Evolutionary conservation across 2,329 filamentous ascomycete species (phyloP), one percentile per base, ranked within the genome.

Genomic region (Verticillium tricorpus): DNA sequence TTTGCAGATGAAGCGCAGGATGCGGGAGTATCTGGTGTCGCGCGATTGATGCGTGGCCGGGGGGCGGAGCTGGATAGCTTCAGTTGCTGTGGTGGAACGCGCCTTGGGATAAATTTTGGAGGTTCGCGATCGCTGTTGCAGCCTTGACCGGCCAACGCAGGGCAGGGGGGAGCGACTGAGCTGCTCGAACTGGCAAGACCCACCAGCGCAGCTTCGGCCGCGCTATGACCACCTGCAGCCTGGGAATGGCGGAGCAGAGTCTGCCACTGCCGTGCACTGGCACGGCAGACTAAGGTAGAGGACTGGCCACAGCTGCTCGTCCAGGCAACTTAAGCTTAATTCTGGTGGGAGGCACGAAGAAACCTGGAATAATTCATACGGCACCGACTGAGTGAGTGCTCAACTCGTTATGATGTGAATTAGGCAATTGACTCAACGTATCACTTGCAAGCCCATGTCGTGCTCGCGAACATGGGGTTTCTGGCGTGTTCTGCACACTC

Each of bases 51-150:
- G 45, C n/a, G 19, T n/a, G 34, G 28, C 28, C 28, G 28, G 28
- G 17, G 17, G 39, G 22, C n/a, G 17, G 45, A 22, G n/a, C 9
- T 50, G 11, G 45, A 22, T 22, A 22, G 45, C 17, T 50, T 50
- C 17, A 28, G 52, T 28, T 61, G 61, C 62, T 64, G 61, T 4
- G 57, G 56, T 45, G 7, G 50, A 34, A 64, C 63, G 63, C 62
- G 63, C 55, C 57, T 50, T 61, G 57, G 63, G 60, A 65, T 62
- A 65, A 65, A 64, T 65, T 65, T 65, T 65, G 63, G 63, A 64
- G 60, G 62, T 62, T 65, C 63, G 63, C 63, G 63, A 65, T 64
- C 56, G 11, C 19, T 22, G 45, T 22, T 50, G 45, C 45, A 50
- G 45, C 45, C 63, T 60, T 59, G 57, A 54, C 63, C 32, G 11